phyloP scores from a whole-genome alignment of 768 basidiomycete genomes.

The Candolleomyces eurysporus region DNA sequence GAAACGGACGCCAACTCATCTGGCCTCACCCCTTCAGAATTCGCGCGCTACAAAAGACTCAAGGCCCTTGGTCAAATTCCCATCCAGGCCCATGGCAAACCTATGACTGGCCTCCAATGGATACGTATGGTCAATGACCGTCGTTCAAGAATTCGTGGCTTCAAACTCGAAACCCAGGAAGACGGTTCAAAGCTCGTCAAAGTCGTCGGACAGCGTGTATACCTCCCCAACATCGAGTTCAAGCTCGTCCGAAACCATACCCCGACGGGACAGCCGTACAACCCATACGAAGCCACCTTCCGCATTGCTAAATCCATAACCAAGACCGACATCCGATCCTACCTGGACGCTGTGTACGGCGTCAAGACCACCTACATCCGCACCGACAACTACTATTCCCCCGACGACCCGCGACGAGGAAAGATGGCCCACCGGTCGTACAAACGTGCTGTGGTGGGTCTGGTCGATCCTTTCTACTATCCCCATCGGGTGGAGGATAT shows the following conservation, averaged over 20 bases:
- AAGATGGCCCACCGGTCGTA: slow-evolving; percentile 56
- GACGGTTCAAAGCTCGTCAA: slow-evolving; percentile 41
- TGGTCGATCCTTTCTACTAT: slow-evolving; percentile 93
- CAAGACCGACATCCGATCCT: slow-evolving; percentile 88
- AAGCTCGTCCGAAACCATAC: slow-evolving; percentile 84
- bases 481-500: slow-evolving; percentile 82
- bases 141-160: slow-evolving; percentile 68
- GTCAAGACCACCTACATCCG: slow-evolving; percentile 91
- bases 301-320: slow-evolving; percentile 86
- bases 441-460: slow-evolving; percentile 90
- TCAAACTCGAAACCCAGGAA: slow-evolving; percentile 38
- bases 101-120: slow-evolving; percentile 57
- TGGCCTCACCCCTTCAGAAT: slow-evolving; percentile 67
- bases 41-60: slow-evolving; percentile 57
- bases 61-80: slow-evolving; percentile 51
- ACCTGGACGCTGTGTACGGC: slow-evolving; percentile 82
- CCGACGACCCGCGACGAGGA: slow-evolving; percentile 33
- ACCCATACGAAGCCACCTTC: slow-evolving; percentile 94
- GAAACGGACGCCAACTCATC: slow-evolving; percentile 46
- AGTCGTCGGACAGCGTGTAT: slow-evolving; percentile 79
- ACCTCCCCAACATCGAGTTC: slow-evolving; percentile 87
- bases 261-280: slow-evolving; percentile 74
- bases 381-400: slow-evolving; percentile 85
- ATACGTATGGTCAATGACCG: slow-evolving; percentile 51
- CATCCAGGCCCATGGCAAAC: slow-evolving; percentile 27